Evolutionary conservation across 352 stramenopile species (phyloP), one percentile per base, ranked within the genome.

Genomic region (Globisporangium acanthophoron): DNA sequence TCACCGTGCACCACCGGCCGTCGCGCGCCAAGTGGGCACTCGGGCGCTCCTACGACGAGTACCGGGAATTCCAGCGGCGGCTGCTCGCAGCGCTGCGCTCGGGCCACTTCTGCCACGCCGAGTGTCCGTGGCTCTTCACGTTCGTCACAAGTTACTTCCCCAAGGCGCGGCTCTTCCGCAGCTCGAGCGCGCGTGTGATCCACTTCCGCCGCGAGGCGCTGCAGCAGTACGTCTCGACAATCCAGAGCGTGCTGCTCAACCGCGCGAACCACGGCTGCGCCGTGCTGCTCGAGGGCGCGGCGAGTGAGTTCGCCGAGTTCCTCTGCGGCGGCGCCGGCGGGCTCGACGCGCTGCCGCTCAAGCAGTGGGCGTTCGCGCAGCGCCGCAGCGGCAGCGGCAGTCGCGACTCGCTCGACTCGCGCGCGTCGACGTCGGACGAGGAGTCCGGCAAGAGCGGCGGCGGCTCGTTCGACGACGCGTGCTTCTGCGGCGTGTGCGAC

Each of bases 131-230:
- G 67, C 51, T 85, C 24, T 78, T 67, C 61, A 70, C 69, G 37
- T 82, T 82, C 53, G 52, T 85, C 44, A 79, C 67, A 43, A 75
- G 66, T 49, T 76, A 78, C 35, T 83, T 69, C 49, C 71, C 74
- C 8, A 78, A 74, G 58, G 65, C 65, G 29, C 61, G 66, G n/a
- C 45, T 81, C 29, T 58, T 81, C 27, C 61, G 62, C 6, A 55
- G 39, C 43, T 66, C 69, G 21, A 29, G 65, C 37, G 60, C 66
- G 15, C 66, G 66, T 47, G 65, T 76, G 31, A 66, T 77, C 45
- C 59, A 64, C 4, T 50, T 66, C 59, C 69, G 73, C 39, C 50
- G 60, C 20, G 73, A 80, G 47, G 65, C 65, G 18, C 69, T 83
- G 43, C 69, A 73, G 21, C 61, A 67, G 20, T 78, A 67, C 52